phyloP scores from a whole-genome alignment of 257 asterid genomes.

The Solanum okadae region DNA sequence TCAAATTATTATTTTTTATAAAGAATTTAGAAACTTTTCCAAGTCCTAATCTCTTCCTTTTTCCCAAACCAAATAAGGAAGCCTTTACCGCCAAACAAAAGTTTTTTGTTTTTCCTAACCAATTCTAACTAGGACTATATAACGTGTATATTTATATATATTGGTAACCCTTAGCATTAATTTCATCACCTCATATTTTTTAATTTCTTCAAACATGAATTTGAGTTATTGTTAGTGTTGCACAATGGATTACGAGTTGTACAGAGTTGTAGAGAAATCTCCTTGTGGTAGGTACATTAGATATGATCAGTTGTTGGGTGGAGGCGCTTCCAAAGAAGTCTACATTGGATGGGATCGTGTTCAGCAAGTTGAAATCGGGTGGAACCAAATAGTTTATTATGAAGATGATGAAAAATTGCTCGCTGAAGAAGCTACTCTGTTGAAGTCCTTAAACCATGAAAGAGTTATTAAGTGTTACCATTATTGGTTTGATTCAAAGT shows the following conservation, averaged over 20 bases:
- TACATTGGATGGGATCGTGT: conserved; percentile 23
- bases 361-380: conserved; percentile 17
- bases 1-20: background rate
- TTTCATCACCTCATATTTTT: background rate
- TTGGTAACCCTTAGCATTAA: background rate
- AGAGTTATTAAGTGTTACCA: conserved; percentile 26
- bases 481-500: conserved; percentile 27
- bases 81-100: background rate
- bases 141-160: background rate
- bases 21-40: background rate
- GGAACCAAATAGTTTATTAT: conserved; percentile 9
- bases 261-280: background rate
- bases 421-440: conserved; percentile 25
- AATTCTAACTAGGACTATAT: background rate
- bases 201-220: background rate
- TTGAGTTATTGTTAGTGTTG: background rate
- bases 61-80: background rate
- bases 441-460: conserved; percentile 22
- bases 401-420: background rate
- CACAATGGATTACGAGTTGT: background rate
- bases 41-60: background rate
- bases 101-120: background rate
- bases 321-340: conserved; percentile 19
- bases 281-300: background rate
- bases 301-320: background rate